A percentile compares a stretch with the other conserved stretches of the same genome.
phyloP scores from a whole-genome alignment of 1,284 basidiomycete species.

The Trichosporon ovoides region DNA sequence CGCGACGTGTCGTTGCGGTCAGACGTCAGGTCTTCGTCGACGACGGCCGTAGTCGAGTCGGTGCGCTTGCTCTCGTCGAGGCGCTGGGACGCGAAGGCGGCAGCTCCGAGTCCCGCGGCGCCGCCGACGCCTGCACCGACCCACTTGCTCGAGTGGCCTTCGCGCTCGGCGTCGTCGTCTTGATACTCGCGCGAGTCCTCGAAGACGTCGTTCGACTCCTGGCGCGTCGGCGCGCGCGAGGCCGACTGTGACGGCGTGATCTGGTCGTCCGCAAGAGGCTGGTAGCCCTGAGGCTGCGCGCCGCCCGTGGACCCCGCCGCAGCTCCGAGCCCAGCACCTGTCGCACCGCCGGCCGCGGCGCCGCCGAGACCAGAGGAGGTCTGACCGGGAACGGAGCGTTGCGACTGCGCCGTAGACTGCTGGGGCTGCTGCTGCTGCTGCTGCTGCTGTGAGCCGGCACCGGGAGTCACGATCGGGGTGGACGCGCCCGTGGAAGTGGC shows the following conservation, averaged over 20 bases:
- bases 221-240: background rate
- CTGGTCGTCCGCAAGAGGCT: background rate
- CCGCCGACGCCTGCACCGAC: background rate
- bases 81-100: background rate
- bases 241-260: background rate
- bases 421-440: no score
- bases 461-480: background rate
- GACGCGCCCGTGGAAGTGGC: background rate
- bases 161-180: background rate
- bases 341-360: background rate
- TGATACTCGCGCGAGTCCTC: background rate
- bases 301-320: background rate
- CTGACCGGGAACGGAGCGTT: background rate
- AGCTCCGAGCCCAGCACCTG: background rate
- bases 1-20: background rate
- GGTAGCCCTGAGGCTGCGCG: background rate
- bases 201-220: slow-evolving; percentile 1
- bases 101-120: background rate
- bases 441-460: background rate
- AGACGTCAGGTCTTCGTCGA: background rate
- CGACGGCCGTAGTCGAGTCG: background rate
- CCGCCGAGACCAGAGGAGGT: background rate
- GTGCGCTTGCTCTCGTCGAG: slow-evolving; percentile 1
- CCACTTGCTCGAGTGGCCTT: background rate
- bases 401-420: no score